Evolutionary conservation across 345 rosid species (phyloP).

Genomic region (Triadica sebifera): DNA sequence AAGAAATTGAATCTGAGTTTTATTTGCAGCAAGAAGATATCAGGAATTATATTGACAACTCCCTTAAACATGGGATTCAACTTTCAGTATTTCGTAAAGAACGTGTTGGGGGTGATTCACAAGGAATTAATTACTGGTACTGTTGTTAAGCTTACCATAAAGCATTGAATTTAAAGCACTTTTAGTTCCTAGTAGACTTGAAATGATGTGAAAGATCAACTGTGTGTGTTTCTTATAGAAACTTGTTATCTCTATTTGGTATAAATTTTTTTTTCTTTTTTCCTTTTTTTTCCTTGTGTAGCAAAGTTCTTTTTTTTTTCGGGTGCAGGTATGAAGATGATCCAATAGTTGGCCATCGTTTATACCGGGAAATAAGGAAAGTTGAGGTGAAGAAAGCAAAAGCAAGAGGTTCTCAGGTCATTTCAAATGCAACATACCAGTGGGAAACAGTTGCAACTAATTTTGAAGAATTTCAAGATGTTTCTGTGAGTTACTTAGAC

Average conservation of each 20-base stretch:
- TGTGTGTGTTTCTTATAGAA: neutral
- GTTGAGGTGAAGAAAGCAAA: constrained; percentile 71
- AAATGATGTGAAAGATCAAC: neutral
- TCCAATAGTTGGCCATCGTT: constrained; percentile 83
- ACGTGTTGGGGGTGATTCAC: constrained; percentile 93
- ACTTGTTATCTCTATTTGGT: neutral
- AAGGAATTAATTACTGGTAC: constrained; percentile 91
- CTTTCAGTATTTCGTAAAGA: constrained; percentile 86
- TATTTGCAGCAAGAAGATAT: constrained; percentile 94
- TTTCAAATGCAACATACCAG: constrained; percentile 60
- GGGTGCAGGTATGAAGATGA: constrained; percentile 93
- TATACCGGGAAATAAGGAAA: constrained; percentile 91
- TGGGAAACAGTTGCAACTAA: constrained; percentile 98
- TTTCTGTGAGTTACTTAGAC: constrained; percentile 47
- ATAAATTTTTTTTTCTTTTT: neutral
- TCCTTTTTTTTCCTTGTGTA: neutral
- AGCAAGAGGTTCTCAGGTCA: constrained; percentile 80
- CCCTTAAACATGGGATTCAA: constrained; percentile 78
- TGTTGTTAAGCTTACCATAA: constrained; percentile 19
- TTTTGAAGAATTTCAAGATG: constrained; percentile 94
- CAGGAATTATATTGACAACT: constrained; percentile 81
- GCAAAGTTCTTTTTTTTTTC: constrained; percentile 16
- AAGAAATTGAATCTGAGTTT: constrained; percentile 19
- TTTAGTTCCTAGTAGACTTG: neutral
- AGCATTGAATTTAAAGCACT: constrained; percentile 5